These are phyloP conservation scores for Alternaria ethzedia DNA, from an alignment of 2,329 filamentous ascomycete species.

Conservation along the genomic window DNA sequence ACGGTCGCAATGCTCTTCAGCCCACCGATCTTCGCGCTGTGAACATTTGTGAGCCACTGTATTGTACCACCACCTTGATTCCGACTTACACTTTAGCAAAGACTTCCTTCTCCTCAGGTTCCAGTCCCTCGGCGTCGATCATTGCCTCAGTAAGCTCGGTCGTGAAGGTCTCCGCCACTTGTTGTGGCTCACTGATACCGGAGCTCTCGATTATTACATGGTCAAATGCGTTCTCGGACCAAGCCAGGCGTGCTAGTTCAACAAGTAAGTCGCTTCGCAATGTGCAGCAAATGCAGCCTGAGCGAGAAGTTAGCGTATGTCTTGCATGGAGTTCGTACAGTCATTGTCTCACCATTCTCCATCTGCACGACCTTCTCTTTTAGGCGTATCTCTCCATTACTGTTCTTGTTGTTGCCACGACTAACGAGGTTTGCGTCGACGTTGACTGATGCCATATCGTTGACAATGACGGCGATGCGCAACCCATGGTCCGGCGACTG, in stretches of 20 bases:
- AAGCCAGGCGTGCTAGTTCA: slow-evolving; percentile 69
- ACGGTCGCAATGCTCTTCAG: slow-evolving; percentile 69
- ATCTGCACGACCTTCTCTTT: slow-evolving; percentile 71
- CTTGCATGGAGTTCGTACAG: background rate
- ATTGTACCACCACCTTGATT: slow-evolving; percentile 14
- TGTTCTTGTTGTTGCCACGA: slow-evolving; percentile 35
- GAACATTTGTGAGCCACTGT: background rate
- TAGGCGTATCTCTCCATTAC: slow-evolving; percentile 56
- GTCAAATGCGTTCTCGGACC: slow-evolving; percentile 66
- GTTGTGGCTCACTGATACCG: slow-evolving; percentile 74
- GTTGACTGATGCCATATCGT: slow-evolving; percentile 69
- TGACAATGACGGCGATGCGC: slow-evolving; percentile 74
- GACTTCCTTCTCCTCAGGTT: slow-evolving; percentile 54
- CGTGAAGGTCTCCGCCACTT: slow-evolving; percentile 77
- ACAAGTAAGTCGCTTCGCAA: slow-evolving; percentile 73
- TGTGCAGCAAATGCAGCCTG: slow-evolving; percentile 75
- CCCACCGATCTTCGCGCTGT: slow-evolving; percentile 58
- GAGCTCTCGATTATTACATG: slow-evolving; percentile 76
- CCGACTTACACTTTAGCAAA: slow-evolving; percentile 59
- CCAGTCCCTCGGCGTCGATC: slow-evolving; percentile 51
- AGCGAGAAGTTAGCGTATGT: slow-evolving; percentile 37
- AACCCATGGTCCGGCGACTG: slow-evolving; percentile 68
- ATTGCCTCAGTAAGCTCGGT: slow-evolving; percentile 55
- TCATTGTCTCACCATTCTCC: slow-evolving; percentile 53
- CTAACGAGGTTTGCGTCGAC: slow-evolving; percentile 69